Conservation (phyloP, 2,329 filamentous ascomycete species). For the Colletotrichum echinochloae region DNA sequence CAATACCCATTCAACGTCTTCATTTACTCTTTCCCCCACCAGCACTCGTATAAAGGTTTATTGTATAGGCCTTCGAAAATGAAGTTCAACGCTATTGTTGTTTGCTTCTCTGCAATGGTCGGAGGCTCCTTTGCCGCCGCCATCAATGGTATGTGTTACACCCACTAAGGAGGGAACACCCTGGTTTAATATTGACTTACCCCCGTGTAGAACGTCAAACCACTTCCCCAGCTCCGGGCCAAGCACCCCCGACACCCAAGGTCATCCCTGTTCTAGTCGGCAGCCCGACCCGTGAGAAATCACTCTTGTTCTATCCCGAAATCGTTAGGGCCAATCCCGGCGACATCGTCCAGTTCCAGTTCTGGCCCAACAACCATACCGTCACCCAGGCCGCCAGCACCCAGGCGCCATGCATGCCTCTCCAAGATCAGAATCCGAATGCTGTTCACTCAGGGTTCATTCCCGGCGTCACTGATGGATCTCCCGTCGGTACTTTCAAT, state of each 20-base stretch:
- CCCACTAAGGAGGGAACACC: rapidly evolving
- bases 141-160: constrained; percentile 5
- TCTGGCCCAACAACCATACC: constrained; percentile 57
- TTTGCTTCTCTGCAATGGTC: constrained; percentile 18
- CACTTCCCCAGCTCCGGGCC: constrained; percentile 13
- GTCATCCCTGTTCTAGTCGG: constrained; percentile 67
- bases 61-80: not conserved
- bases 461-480: constrained; percentile 51
- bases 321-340: constrained; percentile 49
- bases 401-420: constrained; percentile 59
- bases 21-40: no score
- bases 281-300: constrained; percentile 57
- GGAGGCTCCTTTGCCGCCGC: constrained; percentile 22
- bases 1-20: not conserved
- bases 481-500: constrained; percentile 58
- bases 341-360: constrained; percentile 58
- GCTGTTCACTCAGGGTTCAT: constrained; percentile 57
- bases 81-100: constrained; percentile 23
- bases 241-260: constrained; percentile 34
- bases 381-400: constrained; percentile 55
- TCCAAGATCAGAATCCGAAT: constrained; percentile 48
- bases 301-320: constrained; percentile 59
- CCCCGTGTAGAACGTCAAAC: constrained; percentile 25
- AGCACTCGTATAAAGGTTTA: no score
- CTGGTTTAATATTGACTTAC: not conserved